These are phyloP conservation scores for Tanacetum coccineum DNA, from an alignment of 129 eudicot genomes.

Conservation along the genomic window DNA sequence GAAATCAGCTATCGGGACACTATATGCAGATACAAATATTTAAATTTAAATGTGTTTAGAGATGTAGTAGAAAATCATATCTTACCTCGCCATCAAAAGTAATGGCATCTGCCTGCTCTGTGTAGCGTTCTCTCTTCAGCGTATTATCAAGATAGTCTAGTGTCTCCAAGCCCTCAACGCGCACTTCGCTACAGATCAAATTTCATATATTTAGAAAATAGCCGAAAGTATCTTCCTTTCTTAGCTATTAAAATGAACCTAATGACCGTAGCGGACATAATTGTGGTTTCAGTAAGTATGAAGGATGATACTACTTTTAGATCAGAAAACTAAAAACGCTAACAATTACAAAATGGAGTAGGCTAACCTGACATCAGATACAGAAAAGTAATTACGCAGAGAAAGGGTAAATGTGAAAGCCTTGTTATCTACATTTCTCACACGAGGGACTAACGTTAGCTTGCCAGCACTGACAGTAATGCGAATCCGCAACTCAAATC, in stretches of 20 bases:
- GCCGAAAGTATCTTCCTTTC: constrained; percentile 20
- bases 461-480: constrained; percentile 56
- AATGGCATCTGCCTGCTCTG: constrained; percentile 99
- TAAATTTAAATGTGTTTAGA: not conserved
- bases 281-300: constrained; percentile 8
- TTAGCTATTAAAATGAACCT: constrained; percentile 11
- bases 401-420: constrained; percentile 77
- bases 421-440: constrained; percentile 85
- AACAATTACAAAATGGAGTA: constrained; percentile 27
- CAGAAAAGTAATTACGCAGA: constrained; percentile 76
- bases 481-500: constrained; percentile 90
- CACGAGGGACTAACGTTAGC: constrained; percentile 86
- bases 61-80: constrained; percentile 12
- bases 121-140: constrained; percentile 55
- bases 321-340: constrained; percentile 19
- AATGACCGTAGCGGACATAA: constrained; percentile 7
- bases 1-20: constrained; percentile 4
- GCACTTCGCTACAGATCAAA: constrained; percentile 86
- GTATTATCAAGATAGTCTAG: constrained; percentile 86
- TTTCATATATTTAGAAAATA: constrained; percentile 25
- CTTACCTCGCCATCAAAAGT: constrained; percentile 88
- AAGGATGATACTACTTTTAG: constrained; percentile 12
- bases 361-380: constrained; percentile 96
- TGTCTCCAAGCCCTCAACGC: constrained; percentile 96
- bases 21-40: not conserved